These are phyloP conservation scores for Xylaria cubensis DNA, from an alignment of 495 filamentous ascomycete genomes.

Conservation along the genomic window DNA sequence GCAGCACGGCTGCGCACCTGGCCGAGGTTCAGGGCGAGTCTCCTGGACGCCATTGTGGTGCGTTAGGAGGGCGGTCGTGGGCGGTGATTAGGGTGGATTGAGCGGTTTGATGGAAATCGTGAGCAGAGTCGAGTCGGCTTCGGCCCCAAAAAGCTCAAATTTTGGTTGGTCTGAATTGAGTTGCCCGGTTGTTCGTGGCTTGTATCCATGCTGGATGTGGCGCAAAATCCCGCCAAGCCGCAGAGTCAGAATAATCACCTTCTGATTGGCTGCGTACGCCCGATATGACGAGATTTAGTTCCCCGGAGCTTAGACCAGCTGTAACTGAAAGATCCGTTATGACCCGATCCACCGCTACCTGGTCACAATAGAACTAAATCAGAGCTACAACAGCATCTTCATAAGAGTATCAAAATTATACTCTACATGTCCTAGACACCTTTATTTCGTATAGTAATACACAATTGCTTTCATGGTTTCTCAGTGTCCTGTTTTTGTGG, in stretches of 20 bases:
- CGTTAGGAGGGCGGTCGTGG: constrained; percentile 39
- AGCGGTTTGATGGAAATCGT: constrained; percentile 55
- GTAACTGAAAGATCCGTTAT: neutral
- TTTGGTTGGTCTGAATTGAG: constrained; percentile 40
- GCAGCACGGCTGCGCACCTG: constrained; percentile 84
- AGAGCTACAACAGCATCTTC: neutral
- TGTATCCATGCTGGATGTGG: neutral
- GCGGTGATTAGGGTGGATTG: constrained; percentile 40
- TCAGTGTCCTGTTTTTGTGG: neutral
- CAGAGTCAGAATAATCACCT: constrained; percentile 32
- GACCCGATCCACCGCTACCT: constrained; percentile 1
- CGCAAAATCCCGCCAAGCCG: constrained; percentile 9
- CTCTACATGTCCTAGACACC: neutral
- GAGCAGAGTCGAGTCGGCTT: constrained; percentile 37
- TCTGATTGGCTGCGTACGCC: constrained; percentile 33
- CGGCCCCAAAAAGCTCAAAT: constrained; percentile 41
- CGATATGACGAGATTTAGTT: neutral
- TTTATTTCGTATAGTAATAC: neutral
- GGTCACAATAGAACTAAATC: neutral
- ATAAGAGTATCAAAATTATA: neutral
- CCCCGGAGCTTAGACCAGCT: constrained; percentile 21
- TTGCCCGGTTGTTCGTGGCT: constrained; percentile 26
- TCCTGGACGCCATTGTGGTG: constrained; percentile 87
- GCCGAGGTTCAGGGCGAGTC: constrained; percentile 87
- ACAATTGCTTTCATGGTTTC: neutral